phyloP scores from a whole-genome alignment of 768 basidiomycete genomes.

The Boletus vermiculosoides region DNA sequence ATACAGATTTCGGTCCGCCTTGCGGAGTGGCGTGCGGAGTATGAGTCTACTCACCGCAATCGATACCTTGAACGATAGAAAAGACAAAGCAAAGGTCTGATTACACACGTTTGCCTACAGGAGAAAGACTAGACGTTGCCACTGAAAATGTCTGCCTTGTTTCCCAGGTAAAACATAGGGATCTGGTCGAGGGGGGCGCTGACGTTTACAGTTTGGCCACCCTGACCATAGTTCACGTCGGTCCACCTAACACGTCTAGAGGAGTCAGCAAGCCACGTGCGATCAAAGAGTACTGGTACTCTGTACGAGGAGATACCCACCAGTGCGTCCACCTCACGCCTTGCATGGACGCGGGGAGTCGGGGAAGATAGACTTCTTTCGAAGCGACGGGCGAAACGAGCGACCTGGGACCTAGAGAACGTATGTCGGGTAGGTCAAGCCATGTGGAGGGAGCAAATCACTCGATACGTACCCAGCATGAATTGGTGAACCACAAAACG shows the following conservation, averaged over 20 bases:
- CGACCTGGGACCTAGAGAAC: slow-evolving; percentile 29
- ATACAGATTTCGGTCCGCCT: background rate
- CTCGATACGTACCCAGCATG: slow-evolving; percentile 29
- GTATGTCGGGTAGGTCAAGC: background rate
- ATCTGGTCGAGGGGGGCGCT: slow-evolving; percentile 29
- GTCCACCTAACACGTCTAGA: slow-evolving; percentile 31
- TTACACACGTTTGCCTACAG: background rate
- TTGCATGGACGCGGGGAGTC: no score
- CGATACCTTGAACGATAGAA: background rate
- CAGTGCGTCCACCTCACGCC: slow-evolving; percentile 31
- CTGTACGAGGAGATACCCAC: slow-evolving; percentile 8
- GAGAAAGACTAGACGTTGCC: slow-evolving; percentile 17
- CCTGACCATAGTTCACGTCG: slow-evolving; percentile 28
- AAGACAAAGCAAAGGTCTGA: background rate
- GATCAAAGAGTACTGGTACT: background rate
- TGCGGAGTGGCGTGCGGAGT: background rate
- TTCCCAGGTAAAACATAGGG: slow-evolving; percentile 36
- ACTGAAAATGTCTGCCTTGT: slow-evolving; percentile 30
- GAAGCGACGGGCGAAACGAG: slow-evolving; percentile 35
- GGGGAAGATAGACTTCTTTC: slow-evolving; percentile 9
- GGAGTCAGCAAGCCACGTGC: background rate
- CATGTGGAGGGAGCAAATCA: background rate
- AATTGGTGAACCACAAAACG: slow-evolving; percentile 33
- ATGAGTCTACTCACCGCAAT: no score
- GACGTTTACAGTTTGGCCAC: background rate